Evolutionary conservation across 805 yeast species (phyloP).

Genomic region (Jamesozyma spencerorum): DNA sequence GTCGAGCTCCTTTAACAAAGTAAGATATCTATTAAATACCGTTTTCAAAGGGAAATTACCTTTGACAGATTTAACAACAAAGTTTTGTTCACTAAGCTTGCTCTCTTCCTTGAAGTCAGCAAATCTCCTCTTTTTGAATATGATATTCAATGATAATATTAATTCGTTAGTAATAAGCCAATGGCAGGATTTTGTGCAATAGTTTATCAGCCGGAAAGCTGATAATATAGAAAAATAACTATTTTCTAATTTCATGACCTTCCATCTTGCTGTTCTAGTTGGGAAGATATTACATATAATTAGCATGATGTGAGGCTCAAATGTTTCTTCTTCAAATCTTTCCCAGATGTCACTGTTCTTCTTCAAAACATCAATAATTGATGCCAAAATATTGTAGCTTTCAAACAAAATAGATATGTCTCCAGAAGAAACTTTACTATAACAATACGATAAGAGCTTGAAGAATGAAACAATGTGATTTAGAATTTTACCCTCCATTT

Average conservation of each 20-base stretch:
- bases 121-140: constrained; percentile 22
- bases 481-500: constrained; percentile 16
- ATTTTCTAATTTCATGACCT: constrained; percentile 10
- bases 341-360: constrained; percentile 16
- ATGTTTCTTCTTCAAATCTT: constrained; percentile 8
- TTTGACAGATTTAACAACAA: constrained; percentile 6
- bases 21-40: constrained; percentile 20
- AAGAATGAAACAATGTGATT: constrained; percentile 24
- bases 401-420: constrained; percentile 9
- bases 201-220: constrained; percentile 14
- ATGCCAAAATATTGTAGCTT: constrained; percentile 16
- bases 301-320: constrained; percentile 12
- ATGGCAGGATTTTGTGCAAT: constrained; percentile 18
- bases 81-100: constrained; percentile 3
- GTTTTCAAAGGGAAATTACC: constrained; percentile 3
- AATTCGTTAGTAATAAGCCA: constrained; percentile 39
- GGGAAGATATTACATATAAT: constrained; percentile 18
- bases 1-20: constrained; percentile 7
- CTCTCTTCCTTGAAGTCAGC: constrained; percentile 22
- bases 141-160: constrained; percentile 32
- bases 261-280: constrained; percentile 15
- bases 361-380: constrained; percentile 8
- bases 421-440: constrained; percentile 2
- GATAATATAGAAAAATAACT: constrained; percentile 7
- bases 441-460: constrained; percentile 17